Evolutionary conservation across 179 eudicot genomes (phyloP).

Genomic region (Corrigiola litoralis): DNA sequence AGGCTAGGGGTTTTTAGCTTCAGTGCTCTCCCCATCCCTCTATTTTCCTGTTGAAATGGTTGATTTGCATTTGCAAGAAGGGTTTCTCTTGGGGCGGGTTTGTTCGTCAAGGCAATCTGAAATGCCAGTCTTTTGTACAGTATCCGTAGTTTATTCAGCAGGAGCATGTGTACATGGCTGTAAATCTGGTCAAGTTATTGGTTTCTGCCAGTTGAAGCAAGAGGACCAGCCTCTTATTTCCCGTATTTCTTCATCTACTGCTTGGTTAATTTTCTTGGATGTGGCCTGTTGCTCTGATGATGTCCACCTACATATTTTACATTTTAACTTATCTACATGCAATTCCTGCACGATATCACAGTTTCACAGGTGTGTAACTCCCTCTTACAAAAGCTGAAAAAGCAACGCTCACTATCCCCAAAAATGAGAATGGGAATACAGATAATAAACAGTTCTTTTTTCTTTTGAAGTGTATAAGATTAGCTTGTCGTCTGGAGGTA

Average conservation of each 20-base stretch:
- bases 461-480: no score
- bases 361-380: neutral
- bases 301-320: no score
- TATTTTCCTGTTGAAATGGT: neutral
- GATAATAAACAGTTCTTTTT: no score
- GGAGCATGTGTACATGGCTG: constrained; percentile 10
- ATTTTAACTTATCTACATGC: no score
- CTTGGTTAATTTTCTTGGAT: neutral
- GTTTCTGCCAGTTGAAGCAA: neutral
- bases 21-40: constrained; percentile 2
- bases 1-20: neutral
- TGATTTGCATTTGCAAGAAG: constrained; percentile 5
- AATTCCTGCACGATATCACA: no score
- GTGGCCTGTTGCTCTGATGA: neutral
- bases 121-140: constrained; percentile 3
- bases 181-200: constrained; percentile 1
- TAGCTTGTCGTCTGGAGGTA: no score
- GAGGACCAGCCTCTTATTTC: neutral
- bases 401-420: no score
- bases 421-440: no score
- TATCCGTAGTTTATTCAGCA: neutral
- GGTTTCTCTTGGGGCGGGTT: neutral
- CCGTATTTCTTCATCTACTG: neutral
- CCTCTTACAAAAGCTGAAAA: neutral
- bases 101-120: neutral